Base-by-base conservation (phyloP, 305 asterid species). In the Withania somnifera region DNA sequence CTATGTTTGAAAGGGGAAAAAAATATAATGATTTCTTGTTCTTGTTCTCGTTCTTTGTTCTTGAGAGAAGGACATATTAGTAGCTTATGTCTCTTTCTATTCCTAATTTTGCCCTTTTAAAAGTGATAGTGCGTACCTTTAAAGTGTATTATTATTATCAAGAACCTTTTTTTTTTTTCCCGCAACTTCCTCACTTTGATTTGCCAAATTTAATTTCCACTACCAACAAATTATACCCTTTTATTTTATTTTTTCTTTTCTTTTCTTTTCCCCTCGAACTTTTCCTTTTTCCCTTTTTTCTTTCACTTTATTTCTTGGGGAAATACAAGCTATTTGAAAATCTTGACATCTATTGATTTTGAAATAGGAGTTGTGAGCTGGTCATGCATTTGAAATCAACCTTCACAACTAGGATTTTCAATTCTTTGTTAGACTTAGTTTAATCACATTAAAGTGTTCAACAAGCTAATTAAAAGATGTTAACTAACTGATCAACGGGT, bases 281-380 rank as follows among this genome's bases (percentile, higher is more conserved):
- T n/a, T n/a, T n/a, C n/a, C 78, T 68, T 68, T 75, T 73, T 17
- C 30, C 67, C 63, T 40, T 57, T 34, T 19, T 17, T 13, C 34
- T 78, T 78, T 58, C n/a, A 24, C 82, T 78, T 61, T 79, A 58
- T 79, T 58, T 58, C 82, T 79, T 15, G 82, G 82, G 73, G 53
- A 79, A 61, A 40, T 79, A 79, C 71, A 79, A 79, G 17, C 54
- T 68, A 20, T 7, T 38, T 58, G 7, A 58, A 78, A 38, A 79
- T 58, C 57, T 75, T 75, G 6, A 3, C 61, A 75, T 1, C 54
- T 11, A 68, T 40, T 20, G 53, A 50, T 47, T 61, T 61, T 73
- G 79, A 47, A 24, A 15, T 47, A 24, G 24, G 17, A 73, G 26
- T 36, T n/a, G n/a, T n/a, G n/a, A n/a, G n/a, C n/a, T n/a, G n/a